Base-by-base conservation (phyloP, 345 rosid species). In the Ricinus communis region DNA sequence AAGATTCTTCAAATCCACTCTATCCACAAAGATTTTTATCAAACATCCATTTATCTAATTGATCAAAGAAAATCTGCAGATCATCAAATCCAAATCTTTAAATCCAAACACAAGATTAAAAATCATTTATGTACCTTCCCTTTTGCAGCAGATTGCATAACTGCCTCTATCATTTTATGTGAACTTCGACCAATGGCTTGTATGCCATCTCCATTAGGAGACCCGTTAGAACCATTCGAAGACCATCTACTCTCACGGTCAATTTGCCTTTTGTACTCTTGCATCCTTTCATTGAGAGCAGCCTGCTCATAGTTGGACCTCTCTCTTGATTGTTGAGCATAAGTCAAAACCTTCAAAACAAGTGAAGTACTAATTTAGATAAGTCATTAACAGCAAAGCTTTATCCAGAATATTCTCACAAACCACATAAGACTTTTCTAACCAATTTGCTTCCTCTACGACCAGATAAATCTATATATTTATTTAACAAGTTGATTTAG, bases 81-180 rank as follows among this genome's bases (percentile, higher is more conserved):
- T 60, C 25, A 60, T 60, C 40, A 36, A 43, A 33, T 31, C 11
- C 65, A 60, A 19, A 60, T n/a, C 25, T 36, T 43, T 36, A 33
- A 22, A 60, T 60, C 27, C 65, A 60, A 60, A n/a, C 25, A n/a
- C 19, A 56, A 72, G 10, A 22, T 28, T 22, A 72, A 67, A 72
- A 67, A 63, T 58, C 25, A 45, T 52, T 66, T 62, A 49, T 38
- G 33, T 70, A 91, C 99, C 99, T 96, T 96, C 78, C 99, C 99
- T 86, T 86, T 91, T 38, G 90, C 88, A 40, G 98, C 97, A 73
- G 99, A 91, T 85, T 96, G 97, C 99, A 96, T 93, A 59, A 93
- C 96, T 14, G 95, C 96, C 74, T 93, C 98, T 65, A 96, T 96
- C 97, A 96, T 91, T 82, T 96, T 96, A 84, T 96, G 97, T 11